phyloP scores from a whole-genome alignment of 495 filamentous ascomycete species.

The Hypoxylon lenormandii region DNA sequence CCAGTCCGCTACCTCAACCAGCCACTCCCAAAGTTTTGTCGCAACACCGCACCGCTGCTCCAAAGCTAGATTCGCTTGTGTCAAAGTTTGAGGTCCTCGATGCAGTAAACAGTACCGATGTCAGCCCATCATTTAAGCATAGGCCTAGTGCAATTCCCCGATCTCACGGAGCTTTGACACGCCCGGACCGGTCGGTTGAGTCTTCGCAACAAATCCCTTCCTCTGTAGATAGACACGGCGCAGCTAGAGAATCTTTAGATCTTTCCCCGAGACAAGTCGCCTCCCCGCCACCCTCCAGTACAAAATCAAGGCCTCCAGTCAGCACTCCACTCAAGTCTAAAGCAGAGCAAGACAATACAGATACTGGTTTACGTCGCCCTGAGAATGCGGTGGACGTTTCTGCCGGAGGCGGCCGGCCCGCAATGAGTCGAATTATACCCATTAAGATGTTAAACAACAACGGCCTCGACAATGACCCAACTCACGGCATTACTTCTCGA shows the following conservation, averaged over 20 bases:
- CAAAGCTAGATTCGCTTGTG: constrained; percentile 51
- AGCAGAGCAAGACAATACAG: neutral
- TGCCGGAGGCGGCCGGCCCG: constrained; percentile 4
- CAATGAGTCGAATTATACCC: constrained; percentile 24
- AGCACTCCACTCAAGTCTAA: neutral
- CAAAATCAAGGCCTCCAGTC: constrained; percentile 7
- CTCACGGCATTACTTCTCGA: constrained; percentile 22
- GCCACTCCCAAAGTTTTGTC: constrained; percentile 17
- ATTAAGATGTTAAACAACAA: constrained; percentile 4
- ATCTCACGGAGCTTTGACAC: constrained; percentile 9
- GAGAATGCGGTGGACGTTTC: neutral
- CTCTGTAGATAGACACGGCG: neutral
- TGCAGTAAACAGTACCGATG: constrained; percentile 45
- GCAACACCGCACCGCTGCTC: constrained; percentile 26
- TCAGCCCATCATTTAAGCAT: constrained; percentile 17
- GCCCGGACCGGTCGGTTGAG: constrained; percentile 4
- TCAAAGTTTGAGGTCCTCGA: constrained; percentile 60
- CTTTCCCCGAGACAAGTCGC: constrained; percentile 22
- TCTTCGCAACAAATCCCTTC: constrained; percentile 7
- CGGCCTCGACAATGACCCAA: neutral
- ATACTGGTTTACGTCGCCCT: neutral
- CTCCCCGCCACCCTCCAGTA: constrained; percentile 11
- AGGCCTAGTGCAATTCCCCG: constrained; percentile 30
- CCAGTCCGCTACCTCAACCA: constrained; percentile 4
- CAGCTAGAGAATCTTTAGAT: neutral